phyloP scores from a whole-genome alignment of 306 rosid species.

The Glycine tomentella region DNA sequence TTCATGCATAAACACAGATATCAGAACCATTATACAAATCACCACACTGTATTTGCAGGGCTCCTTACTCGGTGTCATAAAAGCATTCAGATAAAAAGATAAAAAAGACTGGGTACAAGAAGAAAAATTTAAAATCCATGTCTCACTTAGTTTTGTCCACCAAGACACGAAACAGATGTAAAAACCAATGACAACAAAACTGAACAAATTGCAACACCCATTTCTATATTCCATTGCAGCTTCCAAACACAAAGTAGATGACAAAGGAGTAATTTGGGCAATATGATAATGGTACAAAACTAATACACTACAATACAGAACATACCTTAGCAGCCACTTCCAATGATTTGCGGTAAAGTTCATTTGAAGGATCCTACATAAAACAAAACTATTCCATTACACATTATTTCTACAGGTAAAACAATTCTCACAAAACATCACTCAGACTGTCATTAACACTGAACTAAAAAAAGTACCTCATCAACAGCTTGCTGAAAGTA shows the following conservation, averaged over 20 bases:
- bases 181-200: background rate
- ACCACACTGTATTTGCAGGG: background rate
- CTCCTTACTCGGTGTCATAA: background rate
- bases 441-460: background rate
- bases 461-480: constrained; percentile 54
- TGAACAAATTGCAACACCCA: background rate
- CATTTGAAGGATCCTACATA: constrained; percentile 78
- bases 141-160: constrained; percentile 12
- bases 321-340: constrained; percentile 89
- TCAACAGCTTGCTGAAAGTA: constrained; percentile 75
- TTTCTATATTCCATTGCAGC: background rate
- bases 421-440: background rate
- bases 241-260: constrained; percentile 24
- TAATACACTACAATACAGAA: constrained; percentile 46
- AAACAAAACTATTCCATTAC: constrained; percentile 20
- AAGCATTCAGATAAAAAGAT: too few species aligned
- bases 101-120: too few species aligned
- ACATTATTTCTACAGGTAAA: background rate
- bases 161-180: background rate
- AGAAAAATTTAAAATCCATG: too few species aligned
- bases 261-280: background rate
- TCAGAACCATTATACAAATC: constrained; percentile 13
- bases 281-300: background rate
- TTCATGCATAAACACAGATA: background rate
- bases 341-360: constrained; percentile 71